These are phyloP conservation scores for Dioscorea cayenensis DNA, from an alignment of 116 monocot genomes.

Conservation along the genomic window DNA sequence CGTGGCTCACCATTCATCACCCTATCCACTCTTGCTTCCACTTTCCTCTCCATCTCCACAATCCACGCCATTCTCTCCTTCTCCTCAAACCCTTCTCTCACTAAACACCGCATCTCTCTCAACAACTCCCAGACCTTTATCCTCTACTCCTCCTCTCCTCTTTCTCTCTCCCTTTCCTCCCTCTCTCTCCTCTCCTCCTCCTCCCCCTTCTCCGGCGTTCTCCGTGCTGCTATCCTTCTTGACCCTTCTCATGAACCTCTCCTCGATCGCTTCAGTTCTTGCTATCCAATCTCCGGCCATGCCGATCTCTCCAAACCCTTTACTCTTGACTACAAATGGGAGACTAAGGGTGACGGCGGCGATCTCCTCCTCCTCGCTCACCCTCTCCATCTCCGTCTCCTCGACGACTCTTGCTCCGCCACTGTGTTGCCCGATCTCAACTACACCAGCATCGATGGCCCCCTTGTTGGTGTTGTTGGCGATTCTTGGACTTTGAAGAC, in stretches of 20 bases:
- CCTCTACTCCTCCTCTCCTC: constrained; percentile 70
- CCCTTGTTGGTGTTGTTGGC: constrained; percentile 83
- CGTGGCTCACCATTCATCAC: constrained; percentile 72
- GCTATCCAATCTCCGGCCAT: constrained; percentile 70
- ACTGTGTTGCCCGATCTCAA: constrained; percentile 39
- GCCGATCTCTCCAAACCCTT: constrained; percentile 48
- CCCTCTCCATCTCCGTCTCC: constrained; percentile 75
- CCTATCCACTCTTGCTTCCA: constrained; percentile 22
- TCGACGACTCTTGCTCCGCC: constrained; percentile 11
- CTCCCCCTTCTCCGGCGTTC: constrained; percentile 36
- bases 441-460: constrained; percentile 80
- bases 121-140: constrained; percentile 67
- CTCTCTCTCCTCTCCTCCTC: constrained; percentile 21
- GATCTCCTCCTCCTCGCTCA: constrained; percentile 86
- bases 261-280: constrained; percentile 64
- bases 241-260: constrained; percentile 34
- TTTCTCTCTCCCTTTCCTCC: constrained; percentile 26
- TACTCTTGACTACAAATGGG: constrained; percentile 68
- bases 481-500: constrained; percentile 62
- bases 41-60: constrained; percentile 36
- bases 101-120: constrained; percentile 54
- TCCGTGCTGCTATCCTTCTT: constrained; percentile 53
- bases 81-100: constrained; percentile 34
- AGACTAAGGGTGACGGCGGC: constrained; percentile 76
- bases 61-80: constrained; percentile 58